Base-by-base conservation (phyloP, 768 basidiomycete genomes). In the Lentinula aciculospora region DNA sequence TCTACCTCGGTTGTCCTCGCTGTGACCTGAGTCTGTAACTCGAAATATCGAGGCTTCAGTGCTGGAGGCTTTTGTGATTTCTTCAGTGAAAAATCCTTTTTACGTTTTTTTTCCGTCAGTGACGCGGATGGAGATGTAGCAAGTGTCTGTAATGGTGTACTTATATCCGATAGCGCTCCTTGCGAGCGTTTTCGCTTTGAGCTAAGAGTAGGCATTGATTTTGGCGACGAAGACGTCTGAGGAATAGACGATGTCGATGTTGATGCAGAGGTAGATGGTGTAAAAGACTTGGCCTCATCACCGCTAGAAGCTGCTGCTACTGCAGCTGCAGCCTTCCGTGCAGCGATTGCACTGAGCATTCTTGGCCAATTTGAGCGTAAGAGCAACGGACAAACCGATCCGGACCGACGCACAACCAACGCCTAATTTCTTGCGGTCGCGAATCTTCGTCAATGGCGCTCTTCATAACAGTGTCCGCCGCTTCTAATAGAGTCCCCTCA, bases 341-440 rank as follows among this genome's bases (percentile, higher is more conserved):
- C 87, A 28, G 87, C 87, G 48, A 91, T 73, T 2, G 88, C 88
- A 64, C 86, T 88, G 51, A 89, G 73, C 87, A 88, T 88, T 36
- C n/a, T 34, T 34, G 13, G 13, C 13, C 13, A 1, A 9, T 34
- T 34, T 34, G 32, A 9, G 32, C 8, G 8, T 13, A 34, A 21
- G 19, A 17, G 21, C 6, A 44, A 44, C 21, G 42, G 19, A 50
- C 29, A 4, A 3, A 31, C 31, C 49, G 49, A 31, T 9, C 49
- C 49, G 49, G 45, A 46, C 40, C 8, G n/a, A n/a, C 23, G 9
- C 17, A n/a, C n/a, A n/a, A n/a, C n/a, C n/a, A n/a, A n/a, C n/a
- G n/a, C n/a, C n/a, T n/a, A n/a, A n/a, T n/a, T n/a, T n/a, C n/a
- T 17, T 7, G 8, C 32, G 32, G 32, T 9, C 32, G 8, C 32